Percentiles rank a stretch among this genome's conserved stretches.
Evolutionary conservation across 2,329 filamentous ascomycete genomes (phyloP).

Genomic region (Fusarium poae): DNA sequence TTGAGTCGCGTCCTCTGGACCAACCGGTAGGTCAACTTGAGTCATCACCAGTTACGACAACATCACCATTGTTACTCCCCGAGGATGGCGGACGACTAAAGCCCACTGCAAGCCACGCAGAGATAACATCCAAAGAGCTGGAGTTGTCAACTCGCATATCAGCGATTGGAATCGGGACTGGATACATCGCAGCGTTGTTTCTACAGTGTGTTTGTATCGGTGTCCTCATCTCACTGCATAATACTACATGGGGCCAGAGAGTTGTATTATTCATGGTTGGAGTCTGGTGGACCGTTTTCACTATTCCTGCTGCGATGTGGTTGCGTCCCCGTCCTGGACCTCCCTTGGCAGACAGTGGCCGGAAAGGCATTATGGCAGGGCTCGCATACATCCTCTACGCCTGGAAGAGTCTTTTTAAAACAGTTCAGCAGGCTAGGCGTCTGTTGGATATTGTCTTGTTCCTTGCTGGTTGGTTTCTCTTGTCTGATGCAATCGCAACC

Average conservation of each 20-base stretch:
- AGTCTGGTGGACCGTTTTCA: slow-evolving; percentile 93
- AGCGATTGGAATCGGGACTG: slow-evolving; percentile 91
- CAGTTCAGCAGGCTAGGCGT: slow-evolving; percentile 78
- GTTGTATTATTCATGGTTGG: slow-evolving; percentile 90
- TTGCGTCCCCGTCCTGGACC: slow-evolving; percentile 90
- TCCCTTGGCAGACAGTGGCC: slow-evolving; percentile 69
- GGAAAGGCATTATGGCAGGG: slow-evolving; percentile 61
- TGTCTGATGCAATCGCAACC: slow-evolving; percentile 94
- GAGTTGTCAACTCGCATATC: slow-evolving; percentile 91
- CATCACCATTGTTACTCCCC: slow-evolving; percentile 63
- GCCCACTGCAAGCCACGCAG: slow-evolving; percentile 58
- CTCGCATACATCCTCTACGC: slow-evolving; percentile 82
- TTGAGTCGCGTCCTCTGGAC: slow-evolving; percentile 55
- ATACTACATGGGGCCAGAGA: slow-evolving; percentile 86
- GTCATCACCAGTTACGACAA: slow-evolving; percentile 56
- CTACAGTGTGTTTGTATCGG: slow-evolving; percentile 85
- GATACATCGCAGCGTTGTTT: slow-evolving; percentile 87
- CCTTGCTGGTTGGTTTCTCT: slow-evolving; percentile 90
- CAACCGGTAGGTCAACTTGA: slow-evolving; percentile 52
- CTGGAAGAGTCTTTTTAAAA: slow-evolving; percentile 88
- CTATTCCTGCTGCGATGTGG: slow-evolving; percentile 88
- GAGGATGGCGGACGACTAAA: slow-evolving; percentile 54
- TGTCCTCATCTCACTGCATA: slow-evolving; percentile 78
- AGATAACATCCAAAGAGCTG: slow-evolving; percentile 75
- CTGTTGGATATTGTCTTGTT: slow-evolving; percentile 82